A percentile compares a stretch with the other conserved stretches of the same genome.
Evolutionary conservation across 345 rosid genomes (phyloP).

Genomic region (Melastoma malabathricum): DNA sequence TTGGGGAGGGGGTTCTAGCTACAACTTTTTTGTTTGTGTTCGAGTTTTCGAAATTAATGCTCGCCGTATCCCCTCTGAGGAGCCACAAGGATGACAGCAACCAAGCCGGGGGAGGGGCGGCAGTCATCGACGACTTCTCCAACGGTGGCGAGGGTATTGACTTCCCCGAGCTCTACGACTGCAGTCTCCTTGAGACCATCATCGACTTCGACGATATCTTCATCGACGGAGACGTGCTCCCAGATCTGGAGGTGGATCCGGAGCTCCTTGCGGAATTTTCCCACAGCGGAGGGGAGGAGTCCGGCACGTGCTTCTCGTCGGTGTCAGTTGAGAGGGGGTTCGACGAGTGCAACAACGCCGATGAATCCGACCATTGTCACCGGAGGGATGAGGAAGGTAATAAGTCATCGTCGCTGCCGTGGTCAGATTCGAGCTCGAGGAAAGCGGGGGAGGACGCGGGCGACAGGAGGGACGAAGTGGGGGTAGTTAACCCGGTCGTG

Average conservation of each 20-base stretch:
- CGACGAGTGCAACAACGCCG: slow-evolving; percentile 8
- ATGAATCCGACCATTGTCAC: not conserved
- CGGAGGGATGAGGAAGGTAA: slow-evolving; percentile 9
- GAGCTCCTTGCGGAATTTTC: slow-evolving; percentile 64
- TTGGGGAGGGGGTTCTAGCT: not conserved
- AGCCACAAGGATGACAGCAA: slow-evolving; percentile 25
- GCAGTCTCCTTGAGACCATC: slow-evolving; percentile 41
- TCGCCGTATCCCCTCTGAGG: slow-evolving; percentile 52
- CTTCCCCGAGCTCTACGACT: slow-evolving; percentile 44
- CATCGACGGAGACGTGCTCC: slow-evolving; percentile 40
- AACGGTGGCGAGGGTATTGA: slow-evolving; percentile 1
- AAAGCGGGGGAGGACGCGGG: slow-evolving; percentile 30
- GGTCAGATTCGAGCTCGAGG: slow-evolving; percentile 5
- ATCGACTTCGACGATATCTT: slow-evolving; percentile 80
- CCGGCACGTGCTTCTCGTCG: slow-evolving; percentile 24
- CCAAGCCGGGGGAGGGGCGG: slow-evolving; percentile 20
- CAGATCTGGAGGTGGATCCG: slow-evolving; percentile 73
- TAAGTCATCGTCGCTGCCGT: slow-evolving; percentile 12
- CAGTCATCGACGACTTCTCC: slow-evolving; percentile 15
- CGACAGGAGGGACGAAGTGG: slow-evolving; percentile 21
- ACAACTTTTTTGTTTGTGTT: not conserved
- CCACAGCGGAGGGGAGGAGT: slow-evolving; percentile 44
- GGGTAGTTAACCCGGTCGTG: slow-evolving; percentile 13
- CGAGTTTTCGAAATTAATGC: slow-evolving; percentile 28
- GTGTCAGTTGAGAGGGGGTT: slow-evolving; percentile 12